phyloP scores from a whole-genome alignment of 2,329 filamentous ascomycete species.

The Fusarium lyarnte region DNA sequence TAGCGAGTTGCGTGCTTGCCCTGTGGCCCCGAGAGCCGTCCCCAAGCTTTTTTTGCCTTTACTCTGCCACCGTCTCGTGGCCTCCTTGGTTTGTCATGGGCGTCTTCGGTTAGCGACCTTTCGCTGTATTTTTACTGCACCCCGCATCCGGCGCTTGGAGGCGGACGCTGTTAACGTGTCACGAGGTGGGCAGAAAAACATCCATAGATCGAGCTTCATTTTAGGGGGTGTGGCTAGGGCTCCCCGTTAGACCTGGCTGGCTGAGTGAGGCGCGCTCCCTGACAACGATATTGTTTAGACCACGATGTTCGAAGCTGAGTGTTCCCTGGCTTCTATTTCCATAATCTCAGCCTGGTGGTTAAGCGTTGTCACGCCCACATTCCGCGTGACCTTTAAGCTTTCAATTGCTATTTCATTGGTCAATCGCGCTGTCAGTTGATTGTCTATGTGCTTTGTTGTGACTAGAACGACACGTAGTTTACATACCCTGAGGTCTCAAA shows the following conservation, averaged over 20 bases:
- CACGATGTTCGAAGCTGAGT: conserved; percentile 17
- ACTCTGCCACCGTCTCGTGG: conserved; percentile 38
- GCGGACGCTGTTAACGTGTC: conserved; percentile 38
- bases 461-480: background rate
- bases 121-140: conserved; percentile 36
- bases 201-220: conserved; percentile 18
- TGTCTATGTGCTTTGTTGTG: background rate
- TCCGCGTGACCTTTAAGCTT: conserved; percentile 6
- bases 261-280: conserved; percentile 14
- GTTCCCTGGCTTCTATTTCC: conserved; percentile 9
- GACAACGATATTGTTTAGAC: conserved; percentile 10
- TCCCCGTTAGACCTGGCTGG: background rate
- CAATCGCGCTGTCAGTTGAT: background rate
- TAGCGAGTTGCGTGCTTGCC: conserved; percentile 29
- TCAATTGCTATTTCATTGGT: background rate
- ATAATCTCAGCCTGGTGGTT: background rate
- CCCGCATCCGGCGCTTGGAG: conserved; percentile 42
- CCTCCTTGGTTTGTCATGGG: conserved; percentile 42
- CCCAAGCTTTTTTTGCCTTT: conserved; percentile 9
- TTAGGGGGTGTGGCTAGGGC: conserved; percentile 24
- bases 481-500: conserved; percentile 3
- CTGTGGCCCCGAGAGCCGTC: conserved; percentile 22
- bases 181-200: conserved; percentile 40
- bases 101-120: conserved; percentile 41
- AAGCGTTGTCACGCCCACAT: conserved; percentile 1